Base-by-base conservation (phyloP, 2,329 filamentous ascomycete species). In the Rutstroemia sp. region DNA sequence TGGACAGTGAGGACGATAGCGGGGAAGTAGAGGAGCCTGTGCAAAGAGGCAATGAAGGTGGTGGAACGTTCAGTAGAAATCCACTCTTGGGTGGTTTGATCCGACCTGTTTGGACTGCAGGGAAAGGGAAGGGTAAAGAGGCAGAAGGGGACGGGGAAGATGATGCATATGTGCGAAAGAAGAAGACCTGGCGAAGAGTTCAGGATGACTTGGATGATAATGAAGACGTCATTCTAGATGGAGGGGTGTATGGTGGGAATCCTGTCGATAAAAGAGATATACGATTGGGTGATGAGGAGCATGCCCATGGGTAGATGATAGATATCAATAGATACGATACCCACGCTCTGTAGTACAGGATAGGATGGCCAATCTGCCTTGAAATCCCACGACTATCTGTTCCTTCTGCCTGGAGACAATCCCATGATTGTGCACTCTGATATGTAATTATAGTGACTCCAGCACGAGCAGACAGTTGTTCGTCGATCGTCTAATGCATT, bases 181-280 rank as follows among this genome's bases (percentile, higher is more conserved):
- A 64, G 53, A 66, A 68, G 53, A 67, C 63, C 1, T 75, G 73
- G 73, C 66, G 72, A 21, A 67, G 72, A 40, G 73, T 75, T 0
- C 72, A 74, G 51, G 72, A 74, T 63, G 68, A 71, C 57, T 63
- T 70, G 51, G 69, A 70, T 21, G 72, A 74, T 63, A 74, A 74
- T 59, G 73, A 74, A 53, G 66, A 63, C 3, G 58, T 72, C 9
- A 73, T 74, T 50, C 56, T 74, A 5, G 68, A 74, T 61, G 73
- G 73, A 5, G 71, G 71, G 8, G 64, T 63, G 6, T 69, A 61
- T 58, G 68, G 68, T 44, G 62, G 62, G 9, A 14, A 34, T 34
- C 30, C 9, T 34, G 30, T 34, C 9, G 4, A 34, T 34, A 34
- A 34, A 12, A 34, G 30, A 10, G 30, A 64, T 56, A 60, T 52